These are phyloP conservation scores for Chrysoporthe deuterocubensis DNA, from an alignment of 2,329 filamentous ascomycete genomes.

Conservation along the genomic window DNA sequence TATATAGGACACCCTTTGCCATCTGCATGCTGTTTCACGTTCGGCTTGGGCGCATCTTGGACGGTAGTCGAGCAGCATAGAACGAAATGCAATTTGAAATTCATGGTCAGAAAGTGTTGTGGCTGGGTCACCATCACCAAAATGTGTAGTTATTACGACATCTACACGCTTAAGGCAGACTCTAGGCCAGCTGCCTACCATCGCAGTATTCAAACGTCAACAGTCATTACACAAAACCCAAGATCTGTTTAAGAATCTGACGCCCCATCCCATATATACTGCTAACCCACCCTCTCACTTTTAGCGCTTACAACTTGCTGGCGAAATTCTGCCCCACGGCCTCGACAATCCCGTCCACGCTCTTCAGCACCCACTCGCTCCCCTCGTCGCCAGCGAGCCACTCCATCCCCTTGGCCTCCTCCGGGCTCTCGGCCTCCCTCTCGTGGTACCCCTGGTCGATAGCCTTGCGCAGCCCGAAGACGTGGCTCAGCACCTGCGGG, in stretches of 20 bases:
- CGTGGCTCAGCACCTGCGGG: constrained; percentile 79
- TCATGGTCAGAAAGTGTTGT: too few relatives aligned
- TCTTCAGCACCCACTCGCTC: constrained; percentile 50
- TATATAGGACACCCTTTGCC: background rate
- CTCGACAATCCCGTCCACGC: constrained; percentile 50
- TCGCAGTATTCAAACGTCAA: too few relatives aligned
- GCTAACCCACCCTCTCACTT: background rate
- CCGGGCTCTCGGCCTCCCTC: constrained; percentile 34
- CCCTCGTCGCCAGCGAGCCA: constrained; percentile 53
- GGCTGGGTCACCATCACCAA: too few relatives aligned
- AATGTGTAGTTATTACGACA: too few relatives aligned
- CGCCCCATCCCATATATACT: background rate
- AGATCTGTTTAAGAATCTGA: background rate
- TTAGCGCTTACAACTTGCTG: constrained; percentile 34
- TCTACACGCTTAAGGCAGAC: too few relatives aligned
- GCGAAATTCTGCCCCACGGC: constrained; percentile 50
- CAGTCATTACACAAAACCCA: too few relatives aligned
- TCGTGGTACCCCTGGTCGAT: constrained; percentile 48
- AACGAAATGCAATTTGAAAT: background rate
- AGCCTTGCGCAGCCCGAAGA: constrained; percentile 80
- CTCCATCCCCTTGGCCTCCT: constrained; percentile 41
- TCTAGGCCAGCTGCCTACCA: too few relatives aligned
- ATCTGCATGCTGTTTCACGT: background rate
- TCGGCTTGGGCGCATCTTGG: constrained; percentile 1
- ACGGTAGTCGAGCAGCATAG: background rate